Conservation (phyloP, 176 grass and related monocot species). For the Tuctoria greenei region DNA sequence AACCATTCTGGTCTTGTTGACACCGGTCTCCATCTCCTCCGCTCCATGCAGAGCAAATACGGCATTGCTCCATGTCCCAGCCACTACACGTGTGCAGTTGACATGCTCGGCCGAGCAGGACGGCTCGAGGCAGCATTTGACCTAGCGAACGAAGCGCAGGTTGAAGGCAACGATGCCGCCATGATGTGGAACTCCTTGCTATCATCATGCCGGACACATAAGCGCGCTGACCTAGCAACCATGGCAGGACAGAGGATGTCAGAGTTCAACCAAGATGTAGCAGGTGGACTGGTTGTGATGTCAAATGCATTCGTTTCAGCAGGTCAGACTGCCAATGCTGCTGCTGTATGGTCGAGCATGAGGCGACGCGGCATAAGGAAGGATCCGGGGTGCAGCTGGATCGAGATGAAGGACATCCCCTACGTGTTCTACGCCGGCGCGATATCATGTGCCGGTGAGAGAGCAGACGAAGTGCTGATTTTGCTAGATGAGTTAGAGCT, state of each 20-base stretch:
- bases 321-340: slow-evolving; percentile 49
- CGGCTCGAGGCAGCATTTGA: slow-evolving; percentile 52
- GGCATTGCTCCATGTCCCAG: slow-evolving; percentile 49
- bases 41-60: slow-evolving; percentile 47
- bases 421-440: slow-evolving; percentile 57
- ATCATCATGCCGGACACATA: slow-evolving; percentile 68
- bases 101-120: slow-evolving; percentile 72
- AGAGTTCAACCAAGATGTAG: slow-evolving; percentile 63
- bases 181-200: slow-evolving; percentile 76
- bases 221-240: slow-evolving; percentile 53
- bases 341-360: slow-evolving; percentile 54
- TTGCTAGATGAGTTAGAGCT: slow-evolving; percentile 63
- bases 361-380: slow-evolving; percentile 58
- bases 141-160: slow-evolving; percentile 38
- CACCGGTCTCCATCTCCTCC: slow-evolving; percentile 52
- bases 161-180: slow-evolving; percentile 47
- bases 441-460: slow-evolving; percentile 37
- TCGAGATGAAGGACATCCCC: slow-evolving; percentile 64
- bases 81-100: slow-evolving; percentile 74
- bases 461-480: slow-evolving; percentile 46
- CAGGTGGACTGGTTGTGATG: slow-evolving; percentile 66
- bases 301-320: slow-evolving; percentile 66
- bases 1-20: slow-evolving; percentile 69
- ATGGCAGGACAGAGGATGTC: slow-evolving; percentile 44
- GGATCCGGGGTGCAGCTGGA: slow-evolving; percentile 80